These are phyloP conservation scores for Scedosporium boydii DNA, from an alignment of 2,329 filamentous ascomycete genomes.

Conservation along the genomic window DNA sequence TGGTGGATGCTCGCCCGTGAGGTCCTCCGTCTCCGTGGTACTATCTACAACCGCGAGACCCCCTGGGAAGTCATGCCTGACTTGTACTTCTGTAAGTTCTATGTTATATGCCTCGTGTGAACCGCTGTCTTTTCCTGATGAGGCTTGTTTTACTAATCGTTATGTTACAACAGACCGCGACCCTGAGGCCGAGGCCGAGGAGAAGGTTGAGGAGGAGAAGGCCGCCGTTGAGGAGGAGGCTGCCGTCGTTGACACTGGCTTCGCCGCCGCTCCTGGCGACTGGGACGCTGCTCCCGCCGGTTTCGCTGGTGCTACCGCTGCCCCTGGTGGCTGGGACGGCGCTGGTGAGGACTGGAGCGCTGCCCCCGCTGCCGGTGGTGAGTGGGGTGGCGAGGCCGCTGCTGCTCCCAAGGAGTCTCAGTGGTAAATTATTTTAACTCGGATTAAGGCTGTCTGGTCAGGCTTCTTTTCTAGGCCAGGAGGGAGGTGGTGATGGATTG, in stretches of 20 bases:
- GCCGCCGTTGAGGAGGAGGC: conserved; percentile 78
- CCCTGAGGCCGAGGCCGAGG: conserved; percentile 98
- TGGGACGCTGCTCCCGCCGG: conserved; percentile 76
- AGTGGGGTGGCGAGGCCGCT: conserved; percentile 57
- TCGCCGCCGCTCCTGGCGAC: conserved; percentile 57
- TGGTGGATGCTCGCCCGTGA: conserved; percentile 99
- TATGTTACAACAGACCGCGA: conserved; percentile 61
- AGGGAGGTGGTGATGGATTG: neutral
- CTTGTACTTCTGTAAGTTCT: conserved; percentile 85
- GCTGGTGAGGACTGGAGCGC: conserved; percentile 56
- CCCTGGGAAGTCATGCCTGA: conserved; percentile 99
- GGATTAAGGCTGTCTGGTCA: neutral
- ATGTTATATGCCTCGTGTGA: too few species aligned
- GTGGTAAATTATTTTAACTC: conserved; percentile 32
- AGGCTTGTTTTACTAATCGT: neutral
- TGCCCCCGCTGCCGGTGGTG: conserved; percentile 55
- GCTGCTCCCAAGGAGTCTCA: conserved; percentile 39
- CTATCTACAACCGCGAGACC: conserved; percentile 88
- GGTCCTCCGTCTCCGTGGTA: conserved; percentile 97
- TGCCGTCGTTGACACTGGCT: conserved; percentile 65
- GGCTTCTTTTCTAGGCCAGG: neutral
- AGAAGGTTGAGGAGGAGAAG: conserved; percentile 94
- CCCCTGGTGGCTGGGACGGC: conserved; percentile 47
- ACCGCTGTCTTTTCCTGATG: neutral
- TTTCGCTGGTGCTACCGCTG: conserved; percentile 50